Evolutionary conservation across 805 yeast genomes (phyloP), one percentile per base, ranked within the genome.

Genomic region (Komagataella ulmi): DNA sequence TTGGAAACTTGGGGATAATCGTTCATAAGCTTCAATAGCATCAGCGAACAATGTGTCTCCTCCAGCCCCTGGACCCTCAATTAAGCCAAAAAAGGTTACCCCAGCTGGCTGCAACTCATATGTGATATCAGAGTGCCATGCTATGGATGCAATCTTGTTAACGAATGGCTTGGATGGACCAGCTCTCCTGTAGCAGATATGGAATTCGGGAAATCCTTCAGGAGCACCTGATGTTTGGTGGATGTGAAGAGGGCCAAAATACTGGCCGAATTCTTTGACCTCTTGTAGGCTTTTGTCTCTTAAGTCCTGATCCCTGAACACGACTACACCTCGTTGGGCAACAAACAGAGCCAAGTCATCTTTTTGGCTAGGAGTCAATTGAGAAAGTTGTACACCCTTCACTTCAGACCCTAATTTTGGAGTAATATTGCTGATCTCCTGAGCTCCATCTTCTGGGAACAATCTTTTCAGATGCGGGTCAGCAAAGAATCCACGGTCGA

Each of bases 21-120:
- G 70, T 53, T 81, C 76, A 65, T 81, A 85, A 8, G 88, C 88
- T 62, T 83, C 88, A 44, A 72, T 71, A 24, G 80, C 72, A 60
- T 83, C 87, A n/a, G 86, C 77, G 61, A 83, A 85, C 49, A 83
- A 68, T n/a, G 93, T 85, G 63, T 85, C 93, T 55, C 93, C 93
- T 51, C 91, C 89, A 46, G 79, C 64, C 18, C 74, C 78, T 24
- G 80, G 81, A 43, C 73, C 72, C 53, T 83, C 85, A 48, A 83
- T 68, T 52, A 82, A 79, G 17, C 79, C 71, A 60, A 85, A 80
- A 54, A 82, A 75, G 0, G 95, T 85, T 53, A 77, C 70, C 12
- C 85, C 85, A 14, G 90, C 85, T 6, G 89, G 84, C 63, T 81
- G 87, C 53, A 73, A 72, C 63, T 84, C 90, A 62, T 81, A 85